phyloP scores from a whole-genome alignment of 495 filamentous ascomycete genomes.

The Podospora tetraspora region DNA sequence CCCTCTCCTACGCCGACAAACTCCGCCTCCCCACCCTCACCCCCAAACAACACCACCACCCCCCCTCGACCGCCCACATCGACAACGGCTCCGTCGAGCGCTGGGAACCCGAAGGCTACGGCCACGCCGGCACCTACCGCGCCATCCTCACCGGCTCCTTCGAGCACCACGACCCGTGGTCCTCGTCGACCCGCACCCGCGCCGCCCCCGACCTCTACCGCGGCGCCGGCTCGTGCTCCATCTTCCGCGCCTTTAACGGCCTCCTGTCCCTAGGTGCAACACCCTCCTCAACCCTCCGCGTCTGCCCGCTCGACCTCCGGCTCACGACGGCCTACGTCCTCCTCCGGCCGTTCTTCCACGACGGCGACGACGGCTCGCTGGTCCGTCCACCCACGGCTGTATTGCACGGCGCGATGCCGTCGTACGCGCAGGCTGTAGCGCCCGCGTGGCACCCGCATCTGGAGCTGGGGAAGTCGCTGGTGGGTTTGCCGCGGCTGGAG shows the following conservation, averaged over 20 bases:
- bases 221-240: conserved; percentile 71
- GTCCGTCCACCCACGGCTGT: conserved; percentile 41
- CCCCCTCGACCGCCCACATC: conserved; percentile 47
- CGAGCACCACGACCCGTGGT: conserved; percentile 82
- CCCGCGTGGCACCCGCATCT: conserved; percentile 70
- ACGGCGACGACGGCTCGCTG: conserved; percentile 17
- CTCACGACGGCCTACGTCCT: conserved; percentile 80
- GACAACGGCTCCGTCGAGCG: conserved; percentile 81
- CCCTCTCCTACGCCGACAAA: conserved; percentile 73
- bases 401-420: conserved; percentile 74
- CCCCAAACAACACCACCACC: not conserved
- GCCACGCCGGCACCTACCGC: conserved; percentile 59
- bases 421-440: conserved; percentile 68
- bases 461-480: conserved; percentile 61
- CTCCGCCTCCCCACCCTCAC: conserved; percentile 54
- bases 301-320: conserved; percentile 64
- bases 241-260: conserved; percentile 85
- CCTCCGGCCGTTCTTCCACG: conserved; percentile 73
- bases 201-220: conserved; percentile 77
- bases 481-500: conserved; percentile 63
- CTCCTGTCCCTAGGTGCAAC: conserved; percentile 68
- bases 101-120: conserved; percentile 84
- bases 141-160: conserved; percentile 67
- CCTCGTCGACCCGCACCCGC: conserved; percentile 61
- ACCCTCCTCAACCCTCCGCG: conserved; percentile 49